phyloP scores from a whole-genome alignment of 805 yeast species.

The Brettanomyces bruxellensis region DNA sequence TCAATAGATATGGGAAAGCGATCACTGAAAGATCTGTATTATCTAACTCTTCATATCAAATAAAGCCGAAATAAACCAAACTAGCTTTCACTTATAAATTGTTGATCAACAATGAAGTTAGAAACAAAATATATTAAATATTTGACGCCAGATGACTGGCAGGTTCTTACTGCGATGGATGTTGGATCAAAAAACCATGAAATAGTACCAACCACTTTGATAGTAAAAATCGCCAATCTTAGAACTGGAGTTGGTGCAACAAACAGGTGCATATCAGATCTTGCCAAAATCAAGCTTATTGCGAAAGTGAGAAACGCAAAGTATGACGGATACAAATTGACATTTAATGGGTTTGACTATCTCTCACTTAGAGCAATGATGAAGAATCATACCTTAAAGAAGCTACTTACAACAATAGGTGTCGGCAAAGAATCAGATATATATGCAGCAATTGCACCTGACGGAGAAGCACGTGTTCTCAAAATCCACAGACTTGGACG shows the following conservation, averaged over 20 bases:
- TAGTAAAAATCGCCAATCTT: slow-evolving; percentile 71
- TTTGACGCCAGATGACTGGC: slow-evolving; percentile 81
- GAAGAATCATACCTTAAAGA: slow-evolving; percentile 61
- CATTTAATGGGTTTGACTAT: slow-evolving; percentile 87
- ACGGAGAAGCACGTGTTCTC: slow-evolving; percentile 59
- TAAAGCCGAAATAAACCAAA: too few relatives aligned
- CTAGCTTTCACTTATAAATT: too few relatives aligned
- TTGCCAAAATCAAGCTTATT: slow-evolving; percentile 79
- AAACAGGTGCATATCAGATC: slow-evolving; percentile 67
- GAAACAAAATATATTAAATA: slow-evolving; percentile 93
- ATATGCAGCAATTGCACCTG: slow-evolving; percentile 63
- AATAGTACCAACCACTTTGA: slow-evolving; percentile 82
- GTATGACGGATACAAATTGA: slow-evolving; percentile 88
- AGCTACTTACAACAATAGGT: slow-evolving; percentile 83
- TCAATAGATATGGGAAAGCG: too few relatives aligned
- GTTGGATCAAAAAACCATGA: slow-evolving; percentile 89
- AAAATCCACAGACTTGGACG: slow-evolving; percentile 93
- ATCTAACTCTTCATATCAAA: too few relatives aligned
- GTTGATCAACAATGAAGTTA: slow-evolving; percentile 54
- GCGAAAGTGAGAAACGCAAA: slow-evolving; percentile 79
- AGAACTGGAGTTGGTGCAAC: slow-evolving; percentile 63
- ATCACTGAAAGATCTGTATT: too few relatives aligned
- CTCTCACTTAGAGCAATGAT: slow-evolving; percentile 81
- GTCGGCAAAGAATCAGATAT: slow-evolving; percentile 98
- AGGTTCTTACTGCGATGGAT: slow-evolving; percentile 83